These are phyloP conservation scores for Aspergillus saccharolyticus DNA, from an alignment of 495 filamentous ascomycete genomes.

Conservation along the genomic window DNA sequence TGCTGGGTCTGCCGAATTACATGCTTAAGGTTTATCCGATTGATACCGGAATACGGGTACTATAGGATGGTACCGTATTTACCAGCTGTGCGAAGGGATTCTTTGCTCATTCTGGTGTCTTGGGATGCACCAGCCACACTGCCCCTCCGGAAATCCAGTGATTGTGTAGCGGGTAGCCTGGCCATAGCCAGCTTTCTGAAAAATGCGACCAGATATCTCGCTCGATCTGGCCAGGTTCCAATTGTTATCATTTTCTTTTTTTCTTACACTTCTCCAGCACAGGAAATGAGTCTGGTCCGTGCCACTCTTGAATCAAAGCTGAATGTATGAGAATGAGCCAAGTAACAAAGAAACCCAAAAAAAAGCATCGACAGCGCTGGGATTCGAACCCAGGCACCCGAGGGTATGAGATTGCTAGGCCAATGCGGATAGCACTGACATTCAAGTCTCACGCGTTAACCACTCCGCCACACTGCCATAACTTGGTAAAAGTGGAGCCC, in stretches of 20 bases:
- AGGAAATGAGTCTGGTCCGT: too few relatives aligned
- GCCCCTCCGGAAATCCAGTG: too few relatives aligned
- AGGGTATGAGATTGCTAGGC: neutral
- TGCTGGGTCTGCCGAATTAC: slow-evolving; percentile 29
- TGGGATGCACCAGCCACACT: neutral
- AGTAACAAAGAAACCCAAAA: neutral
- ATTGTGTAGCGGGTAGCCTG: too few relatives aligned
- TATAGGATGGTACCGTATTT: neutral
- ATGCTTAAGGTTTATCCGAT: slow-evolving; percentile 16
- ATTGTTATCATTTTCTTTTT: too few relatives aligned
- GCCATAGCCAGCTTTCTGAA: too few relatives aligned
- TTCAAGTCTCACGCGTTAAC: neutral
- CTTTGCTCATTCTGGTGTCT: too few relatives aligned
- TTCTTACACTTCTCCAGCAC: too few relatives aligned
- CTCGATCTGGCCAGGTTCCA: too few relatives aligned
- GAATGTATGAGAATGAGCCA: too few relatives aligned
- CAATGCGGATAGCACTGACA: neutral
- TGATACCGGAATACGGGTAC: neutral
- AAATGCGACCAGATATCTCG: too few relatives aligned
- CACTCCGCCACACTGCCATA: neutral
- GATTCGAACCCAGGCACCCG: neutral
- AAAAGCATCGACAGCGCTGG: neutral
- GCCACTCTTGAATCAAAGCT: too few relatives aligned
- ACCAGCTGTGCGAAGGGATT: too few relatives aligned
- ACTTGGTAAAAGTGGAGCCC: neutral